Evolutionary conservation across 345 rosid species (phyloP).

Genomic region (Luvunga scandens): DNA sequence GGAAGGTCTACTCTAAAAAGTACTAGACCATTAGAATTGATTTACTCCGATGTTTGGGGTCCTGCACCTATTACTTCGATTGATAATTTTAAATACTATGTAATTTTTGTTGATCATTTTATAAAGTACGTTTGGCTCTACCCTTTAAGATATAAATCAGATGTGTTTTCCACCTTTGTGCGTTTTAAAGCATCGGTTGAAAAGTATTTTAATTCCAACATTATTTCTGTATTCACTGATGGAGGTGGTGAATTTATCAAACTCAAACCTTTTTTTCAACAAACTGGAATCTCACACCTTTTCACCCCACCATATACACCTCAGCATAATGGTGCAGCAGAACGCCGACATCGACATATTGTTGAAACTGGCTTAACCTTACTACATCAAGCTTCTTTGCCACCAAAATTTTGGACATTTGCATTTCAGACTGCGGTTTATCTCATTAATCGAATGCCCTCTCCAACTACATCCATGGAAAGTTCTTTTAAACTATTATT

Average conservation of each 20-base stretch:
- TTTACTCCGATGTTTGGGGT: not conserved
- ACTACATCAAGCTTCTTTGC: too few relatives aligned
- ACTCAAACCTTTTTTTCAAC: too few relatives aligned
- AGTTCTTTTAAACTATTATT: not conserved
- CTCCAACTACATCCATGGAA: not conserved
- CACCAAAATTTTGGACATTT: too few relatives aligned
- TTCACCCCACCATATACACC: not conserved
- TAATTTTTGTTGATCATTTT: constrained; percentile 11
- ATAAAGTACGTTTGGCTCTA: not conserved
- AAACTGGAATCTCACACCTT: not conserved
- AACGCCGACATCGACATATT: not conserved
- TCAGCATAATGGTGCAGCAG: not conserved
- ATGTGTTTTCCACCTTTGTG: not conserved
- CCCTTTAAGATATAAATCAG: not conserved
- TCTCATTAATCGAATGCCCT: too few relatives aligned
- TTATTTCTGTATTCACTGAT: not conserved
- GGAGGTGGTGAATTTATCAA: not conserved
- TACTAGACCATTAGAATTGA: not conserved
- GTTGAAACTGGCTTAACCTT: too few relatives aligned
- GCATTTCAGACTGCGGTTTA: too few relatives aligned
- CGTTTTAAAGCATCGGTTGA: not conserved
- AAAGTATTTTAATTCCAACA: not conserved
- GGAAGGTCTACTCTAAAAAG: not conserved
- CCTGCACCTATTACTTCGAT: not conserved
- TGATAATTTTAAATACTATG: not conserved